These are phyloP conservation scores for Colletotrichum viniferum DNA, from an alignment of 2,329 filamentous ascomycete species.

Conservation along the genomic window DNA sequence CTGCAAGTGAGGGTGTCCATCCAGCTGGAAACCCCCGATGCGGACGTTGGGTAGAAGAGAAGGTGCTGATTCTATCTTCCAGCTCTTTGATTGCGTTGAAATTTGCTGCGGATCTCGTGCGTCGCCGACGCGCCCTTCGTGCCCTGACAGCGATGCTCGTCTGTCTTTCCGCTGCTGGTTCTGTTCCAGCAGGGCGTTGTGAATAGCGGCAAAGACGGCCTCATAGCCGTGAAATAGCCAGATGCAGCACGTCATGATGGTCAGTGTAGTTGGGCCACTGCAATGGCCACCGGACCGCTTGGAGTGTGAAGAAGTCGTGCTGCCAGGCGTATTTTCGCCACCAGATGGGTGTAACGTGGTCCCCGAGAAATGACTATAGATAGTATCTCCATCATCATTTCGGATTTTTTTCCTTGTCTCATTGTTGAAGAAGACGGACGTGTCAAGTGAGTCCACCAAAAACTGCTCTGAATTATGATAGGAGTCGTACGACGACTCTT, in stretches of 20 bases:
- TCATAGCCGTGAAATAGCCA: background rate
- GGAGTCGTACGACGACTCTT: background rate
- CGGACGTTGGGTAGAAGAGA: background rate
- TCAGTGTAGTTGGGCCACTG: background rate
- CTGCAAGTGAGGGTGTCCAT: background rate
- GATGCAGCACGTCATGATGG: background rate
- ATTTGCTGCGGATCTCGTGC: rapidly evolving
- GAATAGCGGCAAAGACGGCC: background rate
- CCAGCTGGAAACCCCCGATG: background rate
- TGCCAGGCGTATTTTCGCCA: background rate
- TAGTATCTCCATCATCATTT: background rate
- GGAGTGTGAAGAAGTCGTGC: background rate
- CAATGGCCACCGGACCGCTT: background rate
- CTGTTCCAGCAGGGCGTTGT: background rate
- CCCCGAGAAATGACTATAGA: background rate
- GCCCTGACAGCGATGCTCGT: rapidly evolving
- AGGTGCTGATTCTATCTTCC: rapidly evolving
- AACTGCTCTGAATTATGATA: background rate
- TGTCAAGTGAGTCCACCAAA: background rate
- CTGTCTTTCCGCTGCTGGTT: background rate
- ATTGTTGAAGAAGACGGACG: background rate
- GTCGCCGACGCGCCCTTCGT: background rate
- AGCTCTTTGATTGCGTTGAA: rapidly evolving
- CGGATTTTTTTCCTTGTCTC: rapidly evolving
- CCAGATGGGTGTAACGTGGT: background rate